phyloP scores from a whole-genome alignment of 2,329 filamentous ascomycete genomes.

The Epichloe elymi region DNA sequence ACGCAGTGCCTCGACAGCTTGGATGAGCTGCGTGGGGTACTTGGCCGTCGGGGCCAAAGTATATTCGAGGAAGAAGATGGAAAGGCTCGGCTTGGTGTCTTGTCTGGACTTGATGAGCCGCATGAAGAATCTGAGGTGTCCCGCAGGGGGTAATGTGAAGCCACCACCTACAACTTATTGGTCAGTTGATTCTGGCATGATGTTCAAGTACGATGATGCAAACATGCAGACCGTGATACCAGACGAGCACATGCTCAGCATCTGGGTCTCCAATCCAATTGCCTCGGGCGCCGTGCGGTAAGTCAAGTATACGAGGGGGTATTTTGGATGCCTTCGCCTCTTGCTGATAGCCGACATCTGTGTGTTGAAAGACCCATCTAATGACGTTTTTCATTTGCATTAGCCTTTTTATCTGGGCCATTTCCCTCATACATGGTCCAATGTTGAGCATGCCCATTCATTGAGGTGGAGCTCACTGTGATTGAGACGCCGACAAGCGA shows the following conservation, averaged over 20 bases:
- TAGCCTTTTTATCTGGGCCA: not conserved
- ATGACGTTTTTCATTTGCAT: not conserved
- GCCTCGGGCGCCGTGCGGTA: constrained; percentile 8
- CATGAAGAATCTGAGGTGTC: constrained; percentile 8
- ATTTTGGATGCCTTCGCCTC: constrained; percentile 4
- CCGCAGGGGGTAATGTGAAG: constrained; percentile 8
- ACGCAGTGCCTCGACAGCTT: constrained; percentile 10
- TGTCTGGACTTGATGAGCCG: constrained; percentile 6
- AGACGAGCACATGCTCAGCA: constrained; percentile 9
- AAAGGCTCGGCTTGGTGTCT: constrained; percentile 5
- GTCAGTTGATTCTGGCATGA: not conserved
- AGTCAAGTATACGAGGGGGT: constrained; percentile 6
- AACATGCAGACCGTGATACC: constrained; percentile 10
- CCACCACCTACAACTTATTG: constrained; percentile 8
- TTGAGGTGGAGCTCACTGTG: constrained; percentile 6
- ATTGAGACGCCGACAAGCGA: constrained; percentile 8
- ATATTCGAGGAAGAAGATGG: constrained; percentile 10
- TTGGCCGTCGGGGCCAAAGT: constrained; percentile 8
- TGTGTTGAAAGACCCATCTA: constrained; percentile 9
- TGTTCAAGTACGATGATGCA: not conserved
- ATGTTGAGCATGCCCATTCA: not conserved
- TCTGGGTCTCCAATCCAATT: constrained; percentile 11
- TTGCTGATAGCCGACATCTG: constrained; percentile 6
- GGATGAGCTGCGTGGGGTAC: constrained; percentile 11
- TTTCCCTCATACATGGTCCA: too few species aligned